These are phyloP conservation scores for Penicillium sp. DNA, from an alignment of 2,329 filamentous ascomycete genomes.

Conservation along the genomic window DNA sequence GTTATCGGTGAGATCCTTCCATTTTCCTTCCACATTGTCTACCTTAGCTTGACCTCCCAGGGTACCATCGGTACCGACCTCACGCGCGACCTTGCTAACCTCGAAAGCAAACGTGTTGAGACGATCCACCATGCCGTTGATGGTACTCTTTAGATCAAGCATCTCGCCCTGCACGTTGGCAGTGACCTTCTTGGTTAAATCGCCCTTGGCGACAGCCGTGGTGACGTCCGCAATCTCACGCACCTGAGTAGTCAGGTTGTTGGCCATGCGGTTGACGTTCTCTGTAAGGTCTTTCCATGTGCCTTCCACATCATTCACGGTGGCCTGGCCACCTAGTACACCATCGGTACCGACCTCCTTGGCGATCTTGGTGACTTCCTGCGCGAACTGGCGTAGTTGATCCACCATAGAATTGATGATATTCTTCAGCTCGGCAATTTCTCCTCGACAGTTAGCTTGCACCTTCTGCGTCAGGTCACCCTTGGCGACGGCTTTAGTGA, in stretches of 20 bases:
- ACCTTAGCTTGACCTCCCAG: conserved; percentile 68
- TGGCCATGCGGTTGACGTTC: conserved; percentile 97
- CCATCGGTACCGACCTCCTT: conserved; percentile 97
- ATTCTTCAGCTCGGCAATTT: conserved; percentile 92
- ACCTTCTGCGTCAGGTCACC: conserved; percentile 97
- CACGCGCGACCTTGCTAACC: conserved; percentile 67
- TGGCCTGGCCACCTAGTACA: conserved; percentile 89
- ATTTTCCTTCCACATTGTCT: conserved; percentile 68
- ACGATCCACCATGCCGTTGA: conserved; percentile 70
- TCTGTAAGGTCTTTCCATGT: conserved; percentile 97
- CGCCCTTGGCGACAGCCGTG: conserved; percentile 90
- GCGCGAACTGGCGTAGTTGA: conserved; percentile 93
- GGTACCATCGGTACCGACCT: conserved; percentile 67
- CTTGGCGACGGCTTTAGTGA: conserved; percentile 71
- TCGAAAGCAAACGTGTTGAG: conserved; percentile 68
- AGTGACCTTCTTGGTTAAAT: conserved; percentile 93
- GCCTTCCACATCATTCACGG: conserved; percentile 92
- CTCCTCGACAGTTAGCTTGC: conserved; percentile 87
- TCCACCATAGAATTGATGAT: conserved; percentile 99
- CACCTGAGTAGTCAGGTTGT: conserved; percentile 96
- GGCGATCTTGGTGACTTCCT: conserved; percentile 94
- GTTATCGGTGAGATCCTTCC: conserved; percentile 69
- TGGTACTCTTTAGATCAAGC: conserved; percentile 88
- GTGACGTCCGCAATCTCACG: conserved; percentile 97
- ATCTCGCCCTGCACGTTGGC: conserved; percentile 95